phyloP scores from a whole-genome alignment of 2,329 filamentous ascomycete genomes.

The Proliferodiscus dingleyae region DNA sequence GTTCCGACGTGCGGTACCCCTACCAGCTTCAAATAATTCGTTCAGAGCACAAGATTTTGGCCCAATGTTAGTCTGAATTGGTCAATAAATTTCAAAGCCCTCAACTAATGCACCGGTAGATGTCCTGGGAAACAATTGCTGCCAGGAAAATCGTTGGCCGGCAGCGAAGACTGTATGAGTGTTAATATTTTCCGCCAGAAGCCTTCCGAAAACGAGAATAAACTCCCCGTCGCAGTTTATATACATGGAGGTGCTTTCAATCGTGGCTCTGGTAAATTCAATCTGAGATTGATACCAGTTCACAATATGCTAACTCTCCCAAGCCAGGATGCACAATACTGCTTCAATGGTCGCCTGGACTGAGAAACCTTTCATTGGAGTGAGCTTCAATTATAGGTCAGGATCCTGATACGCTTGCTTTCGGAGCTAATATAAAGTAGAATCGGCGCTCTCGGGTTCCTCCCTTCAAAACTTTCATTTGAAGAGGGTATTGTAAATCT shows the following conservation, averaged over 20 bases:
- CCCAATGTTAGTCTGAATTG: constrained; percentile 18
- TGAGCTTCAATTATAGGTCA: constrained; percentile 51
- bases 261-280: constrained; percentile 22
- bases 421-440: constrained; percentile 30
- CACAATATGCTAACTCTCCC: constrained; percentile 39
- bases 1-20: constrained; percentile 33
- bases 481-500: constrained; percentile 55
- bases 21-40: constrained; percentile 23
- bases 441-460: constrained; percentile 63
- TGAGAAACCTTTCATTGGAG: constrained; percentile 47
- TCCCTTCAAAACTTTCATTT: constrained; percentile 49
- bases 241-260: constrained; percentile 61
- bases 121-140: constrained; percentile 35
- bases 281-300: constrained; percentile 43
- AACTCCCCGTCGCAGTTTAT: constrained; percentile 49
- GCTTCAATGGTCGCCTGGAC: constrained; percentile 56
- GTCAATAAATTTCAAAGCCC: too few species aligned
- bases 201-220: constrained; percentile 20
- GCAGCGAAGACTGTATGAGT: constrained; percentile 46
- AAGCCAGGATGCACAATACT: constrained; percentile 52
- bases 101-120: too few species aligned
- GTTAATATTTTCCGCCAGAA: constrained; percentile 41
- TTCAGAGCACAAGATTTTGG: constrained; percentile 36
- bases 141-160: constrained; percentile 20
- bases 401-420: not conserved